Conservation (phyloP, 192 early-diverging fungal genomes). For the Coemansia sp. region DNA sequence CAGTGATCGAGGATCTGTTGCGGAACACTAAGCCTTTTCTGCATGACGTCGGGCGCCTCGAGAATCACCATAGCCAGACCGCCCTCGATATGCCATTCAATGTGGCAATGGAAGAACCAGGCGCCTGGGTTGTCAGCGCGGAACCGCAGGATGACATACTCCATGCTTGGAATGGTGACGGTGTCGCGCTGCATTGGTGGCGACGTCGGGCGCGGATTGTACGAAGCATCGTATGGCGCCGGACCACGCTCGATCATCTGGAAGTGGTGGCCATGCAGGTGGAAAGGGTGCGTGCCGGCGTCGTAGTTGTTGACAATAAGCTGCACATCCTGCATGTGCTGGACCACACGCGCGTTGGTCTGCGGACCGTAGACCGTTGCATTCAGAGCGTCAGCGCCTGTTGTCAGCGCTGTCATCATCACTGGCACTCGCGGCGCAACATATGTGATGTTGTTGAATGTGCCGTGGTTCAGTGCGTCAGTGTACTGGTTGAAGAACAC, state of each 20-base stretch:
- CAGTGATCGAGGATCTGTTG: slow-evolving; percentile 66
- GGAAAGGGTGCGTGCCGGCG: slow-evolving; percentile 73
- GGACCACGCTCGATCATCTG: slow-evolving; percentile 70
- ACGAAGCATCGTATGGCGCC: slow-evolving; percentile 59
- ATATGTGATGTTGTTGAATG: slow-evolving; percentile 78
- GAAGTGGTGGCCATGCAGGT: slow-evolving; percentile 85
- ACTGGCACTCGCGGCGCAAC: slow-evolving; percentile 65
- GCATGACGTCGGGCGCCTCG: slow-evolving; percentile 70
- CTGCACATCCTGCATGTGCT: slow-evolving; percentile 67
- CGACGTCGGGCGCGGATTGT: slow-evolving; percentile 42
- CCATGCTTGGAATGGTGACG: slow-evolving; percentile 65
- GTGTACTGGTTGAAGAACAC: slow-evolving; percentile 65
- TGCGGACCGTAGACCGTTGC: slow-evolving; percentile 64
- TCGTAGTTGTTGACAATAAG: slow-evolving; percentile 77
- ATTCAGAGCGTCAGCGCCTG: slow-evolving; percentile 55
- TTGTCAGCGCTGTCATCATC: slow-evolving; percentile 64
- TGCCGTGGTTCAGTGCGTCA: slow-evolving; percentile 78
- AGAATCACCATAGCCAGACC: slow-evolving; percentile 73
- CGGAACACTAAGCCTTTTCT: slow-evolving; percentile 57
- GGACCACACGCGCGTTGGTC: slow-evolving; percentile 63
- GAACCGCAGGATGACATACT: slow-evolving; percentile 74
- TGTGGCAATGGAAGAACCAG: slow-evolving; percentile 88
- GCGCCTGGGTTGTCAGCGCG: slow-evolving; percentile 78
- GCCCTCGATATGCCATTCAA: slow-evolving; percentile 60
- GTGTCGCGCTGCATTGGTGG: slow-evolving; percentile 75